A percentile compares a stretch with the other conserved stretches of the same genome.
These are phyloP conservation scores for Daucus carota DNA, from an alignment of 129 eudicot species.

Conservation along the genomic window DNA sequence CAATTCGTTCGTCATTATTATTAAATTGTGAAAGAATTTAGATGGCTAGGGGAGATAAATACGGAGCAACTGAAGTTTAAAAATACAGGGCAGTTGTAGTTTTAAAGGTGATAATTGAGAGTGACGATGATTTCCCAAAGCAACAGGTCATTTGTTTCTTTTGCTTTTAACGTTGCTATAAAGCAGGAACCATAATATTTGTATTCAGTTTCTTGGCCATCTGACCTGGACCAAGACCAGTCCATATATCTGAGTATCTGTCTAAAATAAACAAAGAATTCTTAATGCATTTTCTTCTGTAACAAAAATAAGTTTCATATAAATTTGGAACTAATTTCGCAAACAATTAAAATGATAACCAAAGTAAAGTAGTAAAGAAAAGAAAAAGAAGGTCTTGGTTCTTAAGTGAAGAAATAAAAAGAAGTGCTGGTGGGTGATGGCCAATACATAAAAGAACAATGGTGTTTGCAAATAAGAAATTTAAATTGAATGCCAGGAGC, in stretches of 20 bases:
- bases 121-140: conserved; percentile 6
- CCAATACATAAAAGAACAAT: not conserved
- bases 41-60: no score
- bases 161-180: conserved; percentile 2
- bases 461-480: not conserved
- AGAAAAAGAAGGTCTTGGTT: not conserved
- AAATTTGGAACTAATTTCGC: no score
- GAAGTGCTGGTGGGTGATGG: not conserved
- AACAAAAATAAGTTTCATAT: no score
- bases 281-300: no score
- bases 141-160: conserved; percentile 9
- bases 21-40: no score
- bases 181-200: conserved; percentile 3
- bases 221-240: conserved; percentile 9
- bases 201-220: not conserved
- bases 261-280: no score
- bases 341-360: not conserved
- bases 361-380: not conserved
- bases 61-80: no score
- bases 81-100: not conserved
- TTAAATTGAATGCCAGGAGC: not conserved
- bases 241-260: no score
- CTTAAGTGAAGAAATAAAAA: conserved; percentile 9
- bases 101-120: not conserved
- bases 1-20: no score